phyloP scores from a whole-genome alignment of 108 stramenopile genomes.

The Cyclostephanos invisitatus region DNA sequence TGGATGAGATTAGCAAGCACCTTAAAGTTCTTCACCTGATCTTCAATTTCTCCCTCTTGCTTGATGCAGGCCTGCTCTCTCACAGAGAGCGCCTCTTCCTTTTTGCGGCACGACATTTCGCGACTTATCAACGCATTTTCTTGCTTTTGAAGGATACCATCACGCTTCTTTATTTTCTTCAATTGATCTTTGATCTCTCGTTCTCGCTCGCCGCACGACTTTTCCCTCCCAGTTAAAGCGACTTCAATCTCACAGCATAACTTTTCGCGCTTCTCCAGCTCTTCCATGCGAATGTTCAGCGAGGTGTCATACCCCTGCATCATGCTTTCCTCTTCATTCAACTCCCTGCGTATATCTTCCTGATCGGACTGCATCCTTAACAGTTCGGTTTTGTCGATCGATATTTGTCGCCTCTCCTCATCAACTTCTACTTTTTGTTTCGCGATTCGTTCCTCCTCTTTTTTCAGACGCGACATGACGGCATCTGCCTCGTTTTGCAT shows the following conservation, averaged over 20 bases:
- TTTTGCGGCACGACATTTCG: constrained; percentile 25
- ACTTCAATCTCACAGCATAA: constrained; percentile 30
- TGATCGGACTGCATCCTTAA: constrained; percentile 23
- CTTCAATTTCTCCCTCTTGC: constrained; percentile 10
- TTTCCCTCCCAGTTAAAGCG: constrained; percentile 23
- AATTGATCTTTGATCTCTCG: background rate
- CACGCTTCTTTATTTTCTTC: constrained; percentile 5
- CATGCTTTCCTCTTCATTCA: constrained; percentile 23
- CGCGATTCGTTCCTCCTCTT: constrained; percentile 16
- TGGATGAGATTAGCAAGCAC: background rate
- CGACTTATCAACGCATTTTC: background rate
- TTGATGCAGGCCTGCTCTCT: constrained; percentile 30
- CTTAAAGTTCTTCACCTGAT: constrained; percentile 9
- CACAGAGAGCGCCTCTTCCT: constrained; percentile 25
- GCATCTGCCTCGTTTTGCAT: constrained; percentile 20
- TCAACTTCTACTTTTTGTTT: background rate
- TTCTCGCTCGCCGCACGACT: constrained; percentile 21
- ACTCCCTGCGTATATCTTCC: constrained; percentile 4
- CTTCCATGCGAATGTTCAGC: constrained; percentile 16
- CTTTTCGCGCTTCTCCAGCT: constrained; percentile 16
- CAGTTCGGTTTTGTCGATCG: constrained; percentile 19
- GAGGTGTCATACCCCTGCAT: constrained; percentile 24
- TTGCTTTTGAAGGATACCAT: background rate
- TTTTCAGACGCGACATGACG: background rate
- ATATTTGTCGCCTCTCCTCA: constrained; percentile 26